Percentiles rank a stretch among this genome's conserved stretches.
Conservation (phyloP, 768 basidiomycete genomes). For the Amanita molliuscula region DNA sequence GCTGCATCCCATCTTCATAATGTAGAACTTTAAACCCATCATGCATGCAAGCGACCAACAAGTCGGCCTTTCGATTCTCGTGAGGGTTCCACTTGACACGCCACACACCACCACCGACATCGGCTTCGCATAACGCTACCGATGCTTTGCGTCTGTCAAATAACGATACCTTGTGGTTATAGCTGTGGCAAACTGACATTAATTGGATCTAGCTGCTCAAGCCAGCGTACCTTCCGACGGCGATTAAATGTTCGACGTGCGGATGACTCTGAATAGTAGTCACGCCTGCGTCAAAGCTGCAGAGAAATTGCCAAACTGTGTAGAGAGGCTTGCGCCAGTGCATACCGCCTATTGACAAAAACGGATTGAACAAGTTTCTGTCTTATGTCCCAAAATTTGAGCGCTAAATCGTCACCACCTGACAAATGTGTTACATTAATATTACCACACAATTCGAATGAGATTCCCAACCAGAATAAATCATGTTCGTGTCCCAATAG, state of each 20-base stretch:
- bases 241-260: constrained; percentile 66
- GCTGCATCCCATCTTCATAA: constrained; percentile 23
- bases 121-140: constrained; percentile 42
- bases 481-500: constrained; percentile 67
- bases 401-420: constrained; percentile 89
- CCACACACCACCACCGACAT: constrained; percentile 92
- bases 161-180: constrained; percentile 69
- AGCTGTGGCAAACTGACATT: constrained; percentile 35
- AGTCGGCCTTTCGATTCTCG: constrained; percentile 48
- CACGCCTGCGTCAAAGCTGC: constrained; percentile 85
- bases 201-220: background rate
- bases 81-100: constrained; percentile 93
- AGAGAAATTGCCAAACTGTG: constrained; percentile 1
- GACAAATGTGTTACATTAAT: background rate
- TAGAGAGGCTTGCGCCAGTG: background rate
- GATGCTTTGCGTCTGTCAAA: constrained; percentile 73
- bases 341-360: constrained; percentile 66
- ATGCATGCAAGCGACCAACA: constrained; percentile 96
- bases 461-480: constrained; percentile 66
- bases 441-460: background rate
- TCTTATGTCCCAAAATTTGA: constrained; percentile 89
- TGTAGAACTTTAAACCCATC: constrained; percentile 85
- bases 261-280: constrained; percentile 86
- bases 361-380: constrained; percentile 47
- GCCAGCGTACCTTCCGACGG: constrained; percentile 71